Percentiles rank a stretch among this genome's conserved stretches.
Conservation (phyloP, 1,139 yeast species). For the Saccharomyces hybrid region DNA sequence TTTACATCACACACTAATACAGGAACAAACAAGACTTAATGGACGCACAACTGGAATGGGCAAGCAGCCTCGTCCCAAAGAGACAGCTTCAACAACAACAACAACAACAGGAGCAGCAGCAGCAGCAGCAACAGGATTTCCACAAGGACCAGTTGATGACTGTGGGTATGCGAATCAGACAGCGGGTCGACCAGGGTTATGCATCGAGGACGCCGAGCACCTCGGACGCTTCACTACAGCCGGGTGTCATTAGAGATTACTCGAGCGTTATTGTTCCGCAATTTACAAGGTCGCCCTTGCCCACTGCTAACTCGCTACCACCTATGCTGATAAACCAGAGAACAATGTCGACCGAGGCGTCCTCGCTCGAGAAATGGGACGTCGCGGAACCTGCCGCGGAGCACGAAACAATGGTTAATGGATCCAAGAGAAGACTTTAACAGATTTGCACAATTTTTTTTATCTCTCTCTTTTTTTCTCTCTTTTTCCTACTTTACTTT, state of each 20-base stretch:
- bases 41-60: not conserved
- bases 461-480: not conserved
- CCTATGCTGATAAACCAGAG: conserved; percentile 28
- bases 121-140: conserved; percentile 16
- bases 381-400: conserved; percentile 10
- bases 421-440: conserved; percentile 12
- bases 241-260: conserved; percentile 7
- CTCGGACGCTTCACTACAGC: not conserved
- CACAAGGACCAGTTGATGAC: conserved; percentile 39
- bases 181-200: conserved; percentile 58
- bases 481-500: not conserved
- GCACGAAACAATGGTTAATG: conserved; percentile 15
- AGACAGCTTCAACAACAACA: not conserved
- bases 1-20: not conserved
- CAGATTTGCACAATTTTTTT: not conserved
- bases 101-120: not conserved
- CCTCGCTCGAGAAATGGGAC: conserved; percentile 15
- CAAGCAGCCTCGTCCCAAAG: not conserved
- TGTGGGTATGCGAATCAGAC: conserved; percentile 64
- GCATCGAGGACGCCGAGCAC: conserved; percentile 4
- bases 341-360: conserved; percentile 18
- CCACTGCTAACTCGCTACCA: conserved; percentile 27
- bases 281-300: conserved; percentile 5
- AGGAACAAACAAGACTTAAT: not conserved
- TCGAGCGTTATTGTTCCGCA: conserved; percentile 15